Base-by-base conservation (phyloP, 257 asterid species). In the Forsythia viridissima region DNA sequence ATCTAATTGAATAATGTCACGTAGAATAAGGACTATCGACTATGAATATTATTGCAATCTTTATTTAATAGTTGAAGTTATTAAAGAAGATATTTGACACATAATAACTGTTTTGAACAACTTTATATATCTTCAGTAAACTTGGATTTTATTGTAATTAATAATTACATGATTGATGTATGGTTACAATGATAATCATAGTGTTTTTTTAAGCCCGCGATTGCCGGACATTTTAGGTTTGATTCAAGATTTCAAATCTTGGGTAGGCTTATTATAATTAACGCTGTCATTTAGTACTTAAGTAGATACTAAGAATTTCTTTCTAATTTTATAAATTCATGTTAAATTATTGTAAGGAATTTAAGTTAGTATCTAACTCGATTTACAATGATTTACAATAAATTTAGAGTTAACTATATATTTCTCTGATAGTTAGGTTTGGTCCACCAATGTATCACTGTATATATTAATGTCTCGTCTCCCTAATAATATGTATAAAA, bases 111-210 rank as follows among this genome's bases (percentile, higher is more conserved):
- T 52, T 21, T 8, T 72, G 51, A 41, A 72, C 18, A 18, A 55
- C 38, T 48, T 69, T 13, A n/a, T n/a, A n/a, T n/a, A 34, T 59
- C 80, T 66, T 74, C 66, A 34, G 38, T 68, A 46, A 37, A 38
- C 48, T 63, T 66, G 12, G 39, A 52, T 36, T 65, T 74, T 63
- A 63, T 63, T 21, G 70, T 30, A 10, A 59, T 16, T 55, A 70
- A 38, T 30, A 36, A 78, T 48, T 78, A 70, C 21, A 41, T 59
- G 67, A 63, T 63, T 63, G 70, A 63, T 10, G 15, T 63, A 30
- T 21, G 39, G 8, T 63, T 63, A 63, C 15, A 63, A 63, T 63
- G 70, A 63, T 63, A 63, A 63, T 63, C 40, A 63, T 63, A 63
- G 40, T 63, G 40, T 63, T 30, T 63, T 24, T 24, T 63, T 8